Evolutionary conservation across 140 eudicot species (phyloP), one percentile per base, ranked within the genome.

Genomic region (Oenanthe javanica): DNA sequence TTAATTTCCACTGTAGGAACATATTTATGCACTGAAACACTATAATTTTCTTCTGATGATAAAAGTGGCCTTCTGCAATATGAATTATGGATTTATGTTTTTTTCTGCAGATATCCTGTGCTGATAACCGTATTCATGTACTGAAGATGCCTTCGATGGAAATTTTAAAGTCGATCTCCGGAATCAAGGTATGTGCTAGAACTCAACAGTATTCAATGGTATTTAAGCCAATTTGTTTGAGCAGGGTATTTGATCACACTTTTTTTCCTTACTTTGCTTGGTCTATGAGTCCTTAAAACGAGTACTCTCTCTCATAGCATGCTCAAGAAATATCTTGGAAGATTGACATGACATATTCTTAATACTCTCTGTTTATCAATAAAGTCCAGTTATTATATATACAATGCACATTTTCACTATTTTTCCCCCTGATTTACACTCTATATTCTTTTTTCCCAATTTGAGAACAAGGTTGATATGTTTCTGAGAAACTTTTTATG

Each of bases 61-160:
- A 9, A 63, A 79, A 71, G 23, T 23, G 38, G 74, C 42, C 50
- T 77, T 77, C 59, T 79, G 69, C 23, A 46, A 21, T 54, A 52
- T 77, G 81, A 72, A 69, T 75, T 72, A 43, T 83, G 77, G 72
- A 81, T 78, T 76, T 76, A 63, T 76, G 52, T 59, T 66, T 25
- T 36, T 79, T 77, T 74, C 82, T 81, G 83, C 89, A 92, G 98
- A 89, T 94, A 79, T 92, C 98, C 9, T 94, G 96, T 85, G 96
- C 96, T 84, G 97, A 94, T 94, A 92, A 94, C 82, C 91, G 86
- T 48, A 84, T 94, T 73, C 96, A 86, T 81, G 75, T 94, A 63
- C 85, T 94, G 75, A 89, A 91, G 83, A 87, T 89, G 93, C 92
- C 98, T 70, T 86, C 94, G 7, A 85, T 91, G 97, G 97, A 94